phyloP scores from a whole-genome alignment of 2,329 filamentous ascomycete species.

The Bipolaris victoriae region DNA sequence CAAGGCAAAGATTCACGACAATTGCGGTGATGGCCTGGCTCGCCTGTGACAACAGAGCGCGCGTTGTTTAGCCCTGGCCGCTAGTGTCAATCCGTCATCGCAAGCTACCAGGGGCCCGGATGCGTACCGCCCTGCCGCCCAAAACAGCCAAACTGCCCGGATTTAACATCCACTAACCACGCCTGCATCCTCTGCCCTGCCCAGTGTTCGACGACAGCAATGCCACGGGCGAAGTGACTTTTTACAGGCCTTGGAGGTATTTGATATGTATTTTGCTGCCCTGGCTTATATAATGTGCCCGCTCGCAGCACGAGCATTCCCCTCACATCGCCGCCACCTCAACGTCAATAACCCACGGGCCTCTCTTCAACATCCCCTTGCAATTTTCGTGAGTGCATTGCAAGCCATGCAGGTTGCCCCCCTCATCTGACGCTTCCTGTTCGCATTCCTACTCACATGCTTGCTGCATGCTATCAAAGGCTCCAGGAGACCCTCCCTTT shows the following conservation, averaged over 20 bases:
- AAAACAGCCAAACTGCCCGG: constrained; percentile 3
- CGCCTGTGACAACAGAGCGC: constrained; percentile 27
- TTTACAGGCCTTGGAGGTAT: background rate
- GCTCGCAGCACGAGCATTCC: background rate
- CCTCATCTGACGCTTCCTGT: background rate
- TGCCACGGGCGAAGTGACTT: background rate
- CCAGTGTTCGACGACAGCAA: no score
- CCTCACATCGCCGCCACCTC: background rate
- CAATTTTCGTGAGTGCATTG: background rate
- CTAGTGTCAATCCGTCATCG: constrained; percentile 13
- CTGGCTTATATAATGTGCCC: background rate
- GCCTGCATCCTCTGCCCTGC: no score
- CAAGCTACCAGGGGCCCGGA: constrained; percentile 8
- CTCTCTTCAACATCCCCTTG: background rate
- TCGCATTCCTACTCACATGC: background rate
- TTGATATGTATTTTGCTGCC: background rate
- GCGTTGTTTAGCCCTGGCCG: constrained; percentile 16
- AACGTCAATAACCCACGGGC: background rate
- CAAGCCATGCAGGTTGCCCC: background rate
- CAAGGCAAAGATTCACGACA: constrained; percentile 15
- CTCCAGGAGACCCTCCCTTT: background rate
- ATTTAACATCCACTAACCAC: background rate
- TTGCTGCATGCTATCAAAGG: background rate
- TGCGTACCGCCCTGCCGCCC: background rate
- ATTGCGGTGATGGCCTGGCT: constrained; percentile 14